Base-by-base conservation (phyloP, 768 basidiomycete genomes). In the Boletellus sp. region DNA sequence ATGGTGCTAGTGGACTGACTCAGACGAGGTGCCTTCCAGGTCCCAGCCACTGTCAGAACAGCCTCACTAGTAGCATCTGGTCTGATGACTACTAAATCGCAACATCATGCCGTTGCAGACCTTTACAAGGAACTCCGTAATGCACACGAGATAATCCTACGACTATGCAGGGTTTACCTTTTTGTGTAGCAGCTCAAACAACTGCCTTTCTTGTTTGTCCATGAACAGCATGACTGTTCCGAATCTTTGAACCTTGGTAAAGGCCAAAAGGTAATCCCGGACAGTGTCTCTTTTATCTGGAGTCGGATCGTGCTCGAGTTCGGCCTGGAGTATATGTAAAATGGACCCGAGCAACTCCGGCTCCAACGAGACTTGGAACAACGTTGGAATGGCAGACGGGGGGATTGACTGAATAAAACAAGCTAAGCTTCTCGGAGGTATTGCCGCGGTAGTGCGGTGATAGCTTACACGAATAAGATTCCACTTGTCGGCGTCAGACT, bases 361-460 rank as follows among this genome's bases (percentile, higher is more conserved):
- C 38, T 91, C 90, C 28, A 92, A 73, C 0, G 87, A 87, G 0
- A 74, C 79, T 57, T 84, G 76, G 68, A 87, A 89, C 34, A 92
- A 65, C 2, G 72, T 56, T 1, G 87, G 85, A 23, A 91, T 64
- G 16, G 70, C 68, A 8, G 71, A 41, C 0, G 88, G 80, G 0
- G 78, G 69, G 38, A 90, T 74, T 31, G 70, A 73, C 84, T 90
- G 56, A 15, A 34, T 28, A 10, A 44, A 24, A 32, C 47, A 16
- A 13, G 28, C 31, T 12, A 34, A 22, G 26, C 24, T 10, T 40
- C 35, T 36, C 10, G 26, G 22, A 26, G 36, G 9, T 28, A 9
- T 28, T 13, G 44, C 45, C 9, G 24, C 42, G 47, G 52, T 35
- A 12, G 24, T 8, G 9, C 26, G 26, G 9, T 26, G 26, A 23